Evolutionary conservation across 345 rosid species (phyloP), one percentile per base, ranked within the genome.

Genomic region (Camelina hispida): DNA sequence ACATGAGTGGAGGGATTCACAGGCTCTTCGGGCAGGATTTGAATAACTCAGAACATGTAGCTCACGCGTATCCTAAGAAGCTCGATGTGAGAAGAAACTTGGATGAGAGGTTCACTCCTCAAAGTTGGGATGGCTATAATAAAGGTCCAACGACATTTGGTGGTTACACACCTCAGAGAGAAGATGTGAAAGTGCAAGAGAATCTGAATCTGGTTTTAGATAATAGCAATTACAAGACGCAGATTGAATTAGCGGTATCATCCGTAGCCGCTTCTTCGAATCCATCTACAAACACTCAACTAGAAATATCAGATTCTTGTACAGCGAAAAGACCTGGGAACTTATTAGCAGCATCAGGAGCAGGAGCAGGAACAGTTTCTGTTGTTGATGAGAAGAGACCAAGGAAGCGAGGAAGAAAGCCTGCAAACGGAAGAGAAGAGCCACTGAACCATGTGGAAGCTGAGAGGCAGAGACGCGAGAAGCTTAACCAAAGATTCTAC

Each of bases 361-460:
- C 4, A 55, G 74, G 50, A 61, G 70, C 5, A 46, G 74, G 50
- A 61, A n/a, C 17, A 1, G 55, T 62, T 28, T 71, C 70, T 2
- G 55, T 60, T 53, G 74, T 68, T 14, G 91, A 89, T 23, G 99
- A 88, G 66, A 86, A 85, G 78, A 87, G 87, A 75, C 99, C 97
- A 1, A 83, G 96, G 5, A 95, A 95, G 71, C 83, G 99, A 55
- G 99, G 99, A 9, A 87, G 99, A 75, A 95, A 90, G 85, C 99
- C 99, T 17, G 96, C 96, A 1, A 92, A 95, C 66, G 99, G 99
- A 69, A 87, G 99, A 80, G 97, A 95, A 65, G 99, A 95, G 70
- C 94, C 99, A 17, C 84, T 95, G 48, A 95, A 95, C 75, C 99
- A 95, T 23, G 99, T 95, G 52, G 99, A 95, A 82, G 99, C 99